Evolutionary conservation across 2,329 filamentous ascomycete genomes (phyloP).

Genomic region (Lasiodiplodia theobromae): DNA sequence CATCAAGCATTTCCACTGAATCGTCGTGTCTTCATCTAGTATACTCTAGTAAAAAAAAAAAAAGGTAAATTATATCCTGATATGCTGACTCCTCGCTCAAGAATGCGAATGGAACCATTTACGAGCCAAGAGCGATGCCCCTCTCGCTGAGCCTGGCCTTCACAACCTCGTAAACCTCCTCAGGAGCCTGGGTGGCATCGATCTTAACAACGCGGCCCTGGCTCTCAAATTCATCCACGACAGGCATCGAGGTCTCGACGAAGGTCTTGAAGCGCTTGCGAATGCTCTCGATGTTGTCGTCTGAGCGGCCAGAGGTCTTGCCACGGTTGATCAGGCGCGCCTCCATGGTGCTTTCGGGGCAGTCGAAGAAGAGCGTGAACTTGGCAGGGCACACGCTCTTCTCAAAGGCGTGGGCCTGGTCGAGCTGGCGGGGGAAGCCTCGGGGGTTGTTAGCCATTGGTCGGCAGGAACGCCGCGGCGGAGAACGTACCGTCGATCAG

Average conservation of each 20-base stretch:
- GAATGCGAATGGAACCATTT: background rate
- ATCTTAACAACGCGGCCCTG: slow-evolving; percentile 83
- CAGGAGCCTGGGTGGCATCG: slow-evolving; percentile 71
- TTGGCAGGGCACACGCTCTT: slow-evolving; percentile 81
- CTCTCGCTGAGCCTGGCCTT: slow-evolving; percentile 55
- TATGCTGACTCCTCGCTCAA: background rate
- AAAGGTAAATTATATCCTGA: background rate
- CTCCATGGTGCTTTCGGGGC: slow-evolving; percentile 89
- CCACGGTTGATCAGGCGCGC: slow-evolving; percentile 83
- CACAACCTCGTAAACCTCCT: slow-evolving; percentile 67
- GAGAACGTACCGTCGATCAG: slow-evolving; percentile 63
- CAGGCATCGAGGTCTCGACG: slow-evolving; percentile 95
- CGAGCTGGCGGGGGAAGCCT: slow-evolving; percentile 95
- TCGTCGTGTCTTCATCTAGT: slow-evolving; percentile 15
- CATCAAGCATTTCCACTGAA: background rate
- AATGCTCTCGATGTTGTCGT: slow-evolving; percentile 96
- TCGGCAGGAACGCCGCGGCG: background rate
- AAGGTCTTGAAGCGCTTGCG: slow-evolving; percentile 96
- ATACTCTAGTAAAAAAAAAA: slow-evolving; percentile 1
- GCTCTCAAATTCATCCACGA: slow-evolving; percentile 82
- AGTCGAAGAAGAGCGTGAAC: slow-evolving; percentile 94
- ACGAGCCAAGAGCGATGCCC: slow-evolving; percentile 42
- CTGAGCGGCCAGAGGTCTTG: slow-evolving; percentile 87
- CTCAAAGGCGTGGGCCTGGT: slow-evolving; percentile 95
- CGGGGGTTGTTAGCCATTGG: slow-evolving; percentile 8